These are phyloP conservation scores for Boletus eberwhitei DNA, from an alignment of 768 basidiomycete species.

Conservation along the genomic window DNA sequence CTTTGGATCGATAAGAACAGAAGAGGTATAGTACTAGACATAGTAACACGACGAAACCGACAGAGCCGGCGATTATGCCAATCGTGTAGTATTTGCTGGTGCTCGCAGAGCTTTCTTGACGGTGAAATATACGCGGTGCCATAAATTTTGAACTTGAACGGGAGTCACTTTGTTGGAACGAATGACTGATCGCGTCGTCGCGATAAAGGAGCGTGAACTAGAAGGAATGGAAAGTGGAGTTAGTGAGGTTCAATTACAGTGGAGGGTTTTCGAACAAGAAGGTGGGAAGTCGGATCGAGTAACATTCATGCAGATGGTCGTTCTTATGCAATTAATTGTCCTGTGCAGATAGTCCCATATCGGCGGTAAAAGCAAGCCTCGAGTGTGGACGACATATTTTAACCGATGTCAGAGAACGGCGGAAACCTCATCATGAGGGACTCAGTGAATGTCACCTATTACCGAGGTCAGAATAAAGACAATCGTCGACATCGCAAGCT, in stretches of 20 bases:
- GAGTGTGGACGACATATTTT: neutral
- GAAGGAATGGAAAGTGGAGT: conserved; percentile 2
- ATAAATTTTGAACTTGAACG: conserved; percentile 9
- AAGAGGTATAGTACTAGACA: conserved; percentile 34
- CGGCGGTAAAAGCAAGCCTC: neutral
- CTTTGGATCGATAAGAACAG: conserved; percentile 39
- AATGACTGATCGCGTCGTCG: neutral
- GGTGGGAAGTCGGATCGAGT: neutral
- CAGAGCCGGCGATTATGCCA: conserved; percentile 30
- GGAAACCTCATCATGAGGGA: neutral
- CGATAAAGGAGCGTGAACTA: conserved; percentile 4
- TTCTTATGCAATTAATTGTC: neutral
- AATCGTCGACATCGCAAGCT: neutral
- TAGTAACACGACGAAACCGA: conserved; percentile 26
- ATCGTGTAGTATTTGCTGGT: conserved; percentile 42
- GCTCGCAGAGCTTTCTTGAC: neutral
- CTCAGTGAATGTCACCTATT: conserved; percentile 5
- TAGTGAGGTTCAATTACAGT: neutral
- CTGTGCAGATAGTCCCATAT: neutral
- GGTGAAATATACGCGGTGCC: conserved; percentile 14
- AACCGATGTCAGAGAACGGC: neutral
- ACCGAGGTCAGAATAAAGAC: conserved; percentile 1
- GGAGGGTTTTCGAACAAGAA: neutral
- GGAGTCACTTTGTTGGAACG: neutral
- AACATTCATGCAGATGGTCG: neutral